Percentiles rank a stretch among this genome's conserved stretches.
Evolutionary conservation across 176 grass and related monocot species (phyloP).

Genomic region (Rhynchospora breviuscula): DNA sequence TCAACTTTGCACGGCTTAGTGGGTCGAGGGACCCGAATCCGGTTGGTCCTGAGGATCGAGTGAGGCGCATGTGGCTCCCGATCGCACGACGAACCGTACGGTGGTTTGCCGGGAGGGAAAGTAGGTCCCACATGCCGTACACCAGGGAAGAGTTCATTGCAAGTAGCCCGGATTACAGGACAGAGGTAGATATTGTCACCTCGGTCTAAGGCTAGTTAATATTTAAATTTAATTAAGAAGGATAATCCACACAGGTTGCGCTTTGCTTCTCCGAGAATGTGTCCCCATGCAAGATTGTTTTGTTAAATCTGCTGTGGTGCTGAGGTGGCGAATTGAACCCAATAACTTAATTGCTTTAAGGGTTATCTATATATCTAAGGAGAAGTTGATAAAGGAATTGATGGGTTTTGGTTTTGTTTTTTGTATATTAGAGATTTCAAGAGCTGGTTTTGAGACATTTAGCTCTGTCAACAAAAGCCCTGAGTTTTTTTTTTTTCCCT

Average conservation of each 20-base stretch:
- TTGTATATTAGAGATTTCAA: not conserved
- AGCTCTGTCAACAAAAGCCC: not conserved
- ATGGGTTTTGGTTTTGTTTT: not conserved
- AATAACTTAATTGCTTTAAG: not conserved
- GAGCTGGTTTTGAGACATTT: conserved; percentile 5
- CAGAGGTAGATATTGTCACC: conserved; percentile 6
- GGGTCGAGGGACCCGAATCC: conserved; percentile 15
- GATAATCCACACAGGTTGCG: not conserved
- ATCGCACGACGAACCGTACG: conserved; percentile 72
- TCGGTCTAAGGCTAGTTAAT: conserved; percentile 3
- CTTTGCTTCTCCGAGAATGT: not conserved
- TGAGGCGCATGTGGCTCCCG: conserved; percentile 48
- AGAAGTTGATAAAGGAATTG: conserved; percentile 2
- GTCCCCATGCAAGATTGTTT: conserved; percentile 9
- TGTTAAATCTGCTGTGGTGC: not conserved
- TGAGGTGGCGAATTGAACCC: not conserved
- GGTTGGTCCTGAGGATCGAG: conserved; percentile 34
- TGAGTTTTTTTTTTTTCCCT: not conserved
- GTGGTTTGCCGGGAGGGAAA: conserved; percentile 47
- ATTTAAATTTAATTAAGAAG: not conserved
- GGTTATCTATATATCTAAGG: not conserved
- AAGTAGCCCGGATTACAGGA: conserved; percentile 9
- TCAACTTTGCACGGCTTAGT: conserved; percentile 47
- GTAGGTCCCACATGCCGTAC: not conserved
- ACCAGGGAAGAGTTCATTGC: not conserved